A percentile compares a stretch with the other conserved stretches of the same genome.
Evolutionary conservation across 1,284 basidiomycete species (phyloP).

Genomic region (Cutaneotrichosporon sp.): DNA sequence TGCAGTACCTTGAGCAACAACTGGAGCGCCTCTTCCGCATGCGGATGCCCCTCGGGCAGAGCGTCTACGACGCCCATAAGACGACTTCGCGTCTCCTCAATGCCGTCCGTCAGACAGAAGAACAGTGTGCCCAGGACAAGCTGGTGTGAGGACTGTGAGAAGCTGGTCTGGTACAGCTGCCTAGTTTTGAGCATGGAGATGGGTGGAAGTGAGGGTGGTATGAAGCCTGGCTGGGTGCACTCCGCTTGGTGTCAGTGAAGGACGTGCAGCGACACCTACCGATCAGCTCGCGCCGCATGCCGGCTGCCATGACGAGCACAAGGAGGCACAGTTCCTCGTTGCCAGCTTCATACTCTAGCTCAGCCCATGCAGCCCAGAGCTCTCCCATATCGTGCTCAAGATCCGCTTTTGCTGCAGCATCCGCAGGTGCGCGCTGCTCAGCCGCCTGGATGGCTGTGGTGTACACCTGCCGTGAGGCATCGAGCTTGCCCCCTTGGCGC

Average conservation of each 20-base stretch:
- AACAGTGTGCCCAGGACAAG: conserved; percentile 33
- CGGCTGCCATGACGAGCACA: conserved; percentile 28
- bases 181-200: conserved; percentile 34
- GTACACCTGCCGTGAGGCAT: conserved; percentile 79
- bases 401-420: conserved; percentile 13
- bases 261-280: conserved; percentile 1
- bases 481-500: conserved; percentile 60
- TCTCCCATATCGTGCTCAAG: conserved; percentile 29
- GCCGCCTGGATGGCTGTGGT: conserved; percentile 53
- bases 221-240: background rate
- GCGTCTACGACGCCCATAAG: conserved; percentile 14
- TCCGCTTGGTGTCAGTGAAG: background rate
- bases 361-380: conserved; percentile 83
- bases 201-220: background rate
- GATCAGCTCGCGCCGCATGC: conserved; percentile 10
- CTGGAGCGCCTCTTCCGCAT: conserved; percentile 45
- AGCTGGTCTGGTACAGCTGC: conserved; percentile 18
- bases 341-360: conserved; percentile 61
- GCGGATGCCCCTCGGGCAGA: conserved; percentile 21
- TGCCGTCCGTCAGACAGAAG: conserved; percentile 23
- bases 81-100: conserved; percentile 19
- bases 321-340: conserved; percentile 24
- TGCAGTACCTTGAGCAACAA: conserved; percentile 43
- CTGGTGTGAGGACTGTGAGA: conserved; percentile 11
- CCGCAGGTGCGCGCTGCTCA: conserved; percentile 15